These are phyloP conservation scores for Peziza echinospora DNA, from an alignment of 495 filamentous ascomycete genomes.

Conservation along the genomic window DNA sequence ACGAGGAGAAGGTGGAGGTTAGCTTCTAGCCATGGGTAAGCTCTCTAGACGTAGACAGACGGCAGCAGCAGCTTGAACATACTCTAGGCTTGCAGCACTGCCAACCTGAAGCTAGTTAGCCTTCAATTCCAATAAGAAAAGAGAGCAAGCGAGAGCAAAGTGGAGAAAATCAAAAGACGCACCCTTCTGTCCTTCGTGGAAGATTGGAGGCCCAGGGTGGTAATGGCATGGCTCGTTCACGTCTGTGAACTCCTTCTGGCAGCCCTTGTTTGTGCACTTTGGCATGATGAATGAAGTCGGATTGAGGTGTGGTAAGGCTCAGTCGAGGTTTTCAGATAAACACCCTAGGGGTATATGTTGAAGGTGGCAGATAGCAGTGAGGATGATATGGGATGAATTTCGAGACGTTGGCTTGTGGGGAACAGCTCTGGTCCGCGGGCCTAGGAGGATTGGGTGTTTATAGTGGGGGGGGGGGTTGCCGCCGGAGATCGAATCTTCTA, in stretches of 20 bases:
- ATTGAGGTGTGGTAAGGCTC: too few species aligned
- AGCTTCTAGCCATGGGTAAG: not conserved
- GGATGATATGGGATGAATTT: too few species aligned
- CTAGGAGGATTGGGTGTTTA: too few species aligned
- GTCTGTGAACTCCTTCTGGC: constrained; percentile 72
- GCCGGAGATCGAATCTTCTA: too few species aligned
- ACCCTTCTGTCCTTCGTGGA: constrained; percentile 99
- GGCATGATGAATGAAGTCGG: constrained; percentile 46
- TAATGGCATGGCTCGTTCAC: constrained; percentile 69
- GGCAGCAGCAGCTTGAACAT: not conserved
- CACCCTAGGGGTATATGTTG: too few species aligned
- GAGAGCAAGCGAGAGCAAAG: not conserved
- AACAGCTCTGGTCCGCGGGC: too few species aligned
- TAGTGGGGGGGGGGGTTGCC: too few species aligned
- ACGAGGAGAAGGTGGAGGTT: constrained; percentile 1
- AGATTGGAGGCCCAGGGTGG: constrained; percentile 82
- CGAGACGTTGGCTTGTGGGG: too few species aligned
- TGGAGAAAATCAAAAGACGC: constrained; percentile 18
- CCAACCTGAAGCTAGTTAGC: constrained; percentile 43
- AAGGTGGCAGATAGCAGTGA: too few species aligned
- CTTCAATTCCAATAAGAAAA: constrained; percentile 8
- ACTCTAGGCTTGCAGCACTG: constrained; percentile 82
- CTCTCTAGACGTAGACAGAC: not conserved
- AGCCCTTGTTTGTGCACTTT: constrained; percentile 92
- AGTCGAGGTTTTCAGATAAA: too few species aligned